Evolutionary conservation across 306 rosid genomes (phyloP).

Genomic region (Spatholobus suberectus): DNA sequence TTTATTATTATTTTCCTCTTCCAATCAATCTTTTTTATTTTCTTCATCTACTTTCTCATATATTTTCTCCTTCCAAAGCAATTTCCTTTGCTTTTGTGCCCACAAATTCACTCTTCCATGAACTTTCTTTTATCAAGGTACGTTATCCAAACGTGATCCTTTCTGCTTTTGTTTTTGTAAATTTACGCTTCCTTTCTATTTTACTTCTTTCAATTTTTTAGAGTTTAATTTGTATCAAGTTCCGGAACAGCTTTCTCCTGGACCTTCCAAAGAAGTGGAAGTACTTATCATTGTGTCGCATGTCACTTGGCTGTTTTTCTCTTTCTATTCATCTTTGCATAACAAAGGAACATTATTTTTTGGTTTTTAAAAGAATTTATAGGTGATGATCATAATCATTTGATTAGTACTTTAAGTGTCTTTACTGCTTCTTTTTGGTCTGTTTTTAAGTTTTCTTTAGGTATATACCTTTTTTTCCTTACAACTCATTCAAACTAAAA

Average conservation of each 20-base stretch:
- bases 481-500: slow-evolving; percentile 6
- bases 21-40: slow-evolving; percentile 1
- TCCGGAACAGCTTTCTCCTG: neutral
- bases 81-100: slow-evolving; percentile 30
- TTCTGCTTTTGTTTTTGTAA: slow-evolving; percentile 16
- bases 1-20: slow-evolving; percentile 25
- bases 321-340: neutral
- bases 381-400: neutral
- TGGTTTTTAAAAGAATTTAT: neutral
- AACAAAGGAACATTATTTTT: slow-evolving; percentile 8
- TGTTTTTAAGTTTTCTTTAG: neutral
- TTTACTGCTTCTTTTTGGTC: neutral
- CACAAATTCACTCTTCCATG: slow-evolving; percentile 42
- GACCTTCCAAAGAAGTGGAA: neutral
- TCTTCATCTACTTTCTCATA: slow-evolving; percentile 11
- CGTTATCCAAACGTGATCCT: slow-evolving; percentile 31
- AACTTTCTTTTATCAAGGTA: slow-evolving; percentile 59
- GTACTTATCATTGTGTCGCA: slow-evolving; percentile 36
- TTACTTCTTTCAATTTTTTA: neutral
- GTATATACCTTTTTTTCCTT: neutral
- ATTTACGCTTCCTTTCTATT: slow-evolving; percentile 14
- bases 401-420: neutral
- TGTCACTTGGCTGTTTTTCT: neutral
- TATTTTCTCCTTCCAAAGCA: slow-evolving; percentile 27
- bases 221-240: slow-evolving; percentile 19